Base-by-base conservation (phyloP, 2,329 filamentous ascomycete genomes). In the Trematosphaeria pertusa region DNA sequence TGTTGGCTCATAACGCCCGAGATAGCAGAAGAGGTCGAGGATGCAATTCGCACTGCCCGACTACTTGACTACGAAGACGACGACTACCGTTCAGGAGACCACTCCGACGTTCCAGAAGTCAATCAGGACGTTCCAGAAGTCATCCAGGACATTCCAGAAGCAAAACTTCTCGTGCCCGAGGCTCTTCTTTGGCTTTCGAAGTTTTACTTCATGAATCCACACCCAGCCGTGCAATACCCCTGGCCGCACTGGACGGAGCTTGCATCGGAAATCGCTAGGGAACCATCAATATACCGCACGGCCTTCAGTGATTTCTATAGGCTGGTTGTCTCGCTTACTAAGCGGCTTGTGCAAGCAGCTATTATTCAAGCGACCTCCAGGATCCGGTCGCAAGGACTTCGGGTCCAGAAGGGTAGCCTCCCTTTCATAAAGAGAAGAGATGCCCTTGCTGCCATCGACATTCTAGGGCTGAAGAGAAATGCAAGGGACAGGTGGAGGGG, bases 261-360 rank as follows among this genome's bases (percentile, higher is more conserved):
- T 17, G 52, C 43, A 4, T 61, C 60, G 1, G 63, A 64, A 7
- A 43, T 61, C 15, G 52, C 59, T 6, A 38, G 42, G 45, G 76
- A 76, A 3, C 91, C 91, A 0, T 84, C 87, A 0, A 82, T 96
- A 17, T 85, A 87, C 56, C 82, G 85, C 5, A 91, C 89, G 1
- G 85, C 88, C 0, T 79, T 95, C n/a, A 79, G 83, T 4, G 89
- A 94, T 58, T 87, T 96, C 34, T 80, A 91, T 61, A 81, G 82
- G 7, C 70, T 96, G 2, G 77, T 81, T 0, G 67, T 88, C 1
- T 87, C 82, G 42, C 56, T 94, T 11, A 92, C 88, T 0, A 83
- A 82, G 48, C 81, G 88, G 10, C 72, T 96, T 1, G 76, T 94
- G 2, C 83, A 88, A 36, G 83, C 87, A 0, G 77, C 84, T 0